phyloP scores from a whole-genome alignment of 2,329 filamentous ascomycete species.

The Scytalidium lignicola region DNA sequence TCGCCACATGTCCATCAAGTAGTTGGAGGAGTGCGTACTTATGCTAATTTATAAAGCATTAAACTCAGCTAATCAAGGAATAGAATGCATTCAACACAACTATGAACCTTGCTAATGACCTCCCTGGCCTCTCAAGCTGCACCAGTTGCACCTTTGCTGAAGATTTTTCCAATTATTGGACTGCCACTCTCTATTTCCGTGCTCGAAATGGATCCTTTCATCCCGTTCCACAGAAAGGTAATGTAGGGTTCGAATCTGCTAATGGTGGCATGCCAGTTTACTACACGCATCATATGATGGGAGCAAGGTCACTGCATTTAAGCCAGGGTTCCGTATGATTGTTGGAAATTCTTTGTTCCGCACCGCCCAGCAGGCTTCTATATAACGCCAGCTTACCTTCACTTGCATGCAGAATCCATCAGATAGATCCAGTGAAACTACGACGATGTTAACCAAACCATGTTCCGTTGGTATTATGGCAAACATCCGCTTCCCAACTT shows the following conservation, averaged over 20 bases:
- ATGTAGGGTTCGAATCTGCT: conserved; percentile 27
- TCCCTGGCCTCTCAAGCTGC: conserved; percentile 24
- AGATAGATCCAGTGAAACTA: conserved; percentile 33
- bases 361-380: conserved; percentile 29
- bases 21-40: conserved; percentile 8
- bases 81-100: conserved; percentile 34
- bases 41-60: background rate
- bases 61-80: background rate
- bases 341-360: conserved; percentile 34
- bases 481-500: conserved; percentile 26
- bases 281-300: conserved; percentile 27
- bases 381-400: conserved; percentile 38
- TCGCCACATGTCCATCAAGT: conserved; percentile 15
- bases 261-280: conserved; percentile 32
- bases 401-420: conserved; percentile 35
- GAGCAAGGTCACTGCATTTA: conserved; percentile 37
- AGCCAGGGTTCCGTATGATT: conserved; percentile 40
- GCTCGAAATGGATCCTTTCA: conserved; percentile 27
- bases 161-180: conserved; percentile 33
- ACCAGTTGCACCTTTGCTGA: conserved; percentile 30
- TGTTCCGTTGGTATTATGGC: conserved; percentile 28
- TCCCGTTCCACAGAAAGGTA: conserved; percentile 27
- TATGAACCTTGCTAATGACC: conserved; percentile 27
- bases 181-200: conserved; percentile 25
- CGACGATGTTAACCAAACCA: conserved; percentile 29